These are phyloP conservation scores for Lentinula boryana DNA, from an alignment of 768 basidiomycete genomes.

Conservation along the genomic window DNA sequence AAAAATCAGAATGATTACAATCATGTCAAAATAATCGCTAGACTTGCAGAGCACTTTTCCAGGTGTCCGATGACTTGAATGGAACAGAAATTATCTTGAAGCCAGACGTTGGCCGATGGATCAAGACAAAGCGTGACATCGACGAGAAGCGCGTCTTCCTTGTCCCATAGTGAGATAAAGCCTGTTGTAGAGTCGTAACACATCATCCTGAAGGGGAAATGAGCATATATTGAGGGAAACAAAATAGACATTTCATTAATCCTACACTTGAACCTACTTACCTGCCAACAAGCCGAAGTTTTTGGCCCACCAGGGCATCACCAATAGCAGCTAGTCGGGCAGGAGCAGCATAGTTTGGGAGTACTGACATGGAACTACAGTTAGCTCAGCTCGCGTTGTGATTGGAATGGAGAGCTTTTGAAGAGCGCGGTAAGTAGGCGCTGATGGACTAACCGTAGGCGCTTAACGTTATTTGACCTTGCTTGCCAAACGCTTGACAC, in stretches of 20 bases:
- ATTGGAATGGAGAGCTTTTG: not conserved
- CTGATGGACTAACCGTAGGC: no score
- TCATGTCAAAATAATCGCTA: conserved; percentile 33
- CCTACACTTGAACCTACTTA: conserved; percentile 20
- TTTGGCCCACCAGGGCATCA: conserved; percentile 35
- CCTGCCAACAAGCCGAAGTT: conserved; percentile 58
- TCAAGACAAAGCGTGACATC: conserved; percentile 51
- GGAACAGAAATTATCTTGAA: conserved; percentile 42
- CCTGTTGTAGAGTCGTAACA: conserved; percentile 46
- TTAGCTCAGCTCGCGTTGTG: not conserved
- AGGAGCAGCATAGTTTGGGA: conserved; percentile 41
- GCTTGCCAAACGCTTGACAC: not conserved
- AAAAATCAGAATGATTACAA: not conserved
- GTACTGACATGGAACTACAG: conserved; percentile 35
- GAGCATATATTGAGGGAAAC: conserved; percentile 5
- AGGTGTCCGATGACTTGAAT: conserved; percentile 56
- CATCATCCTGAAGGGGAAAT: conserved; percentile 37
- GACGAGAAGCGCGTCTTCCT: conserved; percentile 45
- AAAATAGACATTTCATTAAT: not conserved
- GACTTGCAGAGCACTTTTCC: conserved; percentile 25
- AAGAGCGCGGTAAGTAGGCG: not conserved
- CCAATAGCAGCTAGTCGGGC: conserved; percentile 36
- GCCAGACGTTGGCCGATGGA: conserved; percentile 35
- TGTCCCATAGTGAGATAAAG: conserved; percentile 43
- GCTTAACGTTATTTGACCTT: not conserved